Evolutionary conservation across 2,329 filamentous ascomycete species (phyloP).

Genomic region (Phyllosticta paracitricarpa): DNA sequence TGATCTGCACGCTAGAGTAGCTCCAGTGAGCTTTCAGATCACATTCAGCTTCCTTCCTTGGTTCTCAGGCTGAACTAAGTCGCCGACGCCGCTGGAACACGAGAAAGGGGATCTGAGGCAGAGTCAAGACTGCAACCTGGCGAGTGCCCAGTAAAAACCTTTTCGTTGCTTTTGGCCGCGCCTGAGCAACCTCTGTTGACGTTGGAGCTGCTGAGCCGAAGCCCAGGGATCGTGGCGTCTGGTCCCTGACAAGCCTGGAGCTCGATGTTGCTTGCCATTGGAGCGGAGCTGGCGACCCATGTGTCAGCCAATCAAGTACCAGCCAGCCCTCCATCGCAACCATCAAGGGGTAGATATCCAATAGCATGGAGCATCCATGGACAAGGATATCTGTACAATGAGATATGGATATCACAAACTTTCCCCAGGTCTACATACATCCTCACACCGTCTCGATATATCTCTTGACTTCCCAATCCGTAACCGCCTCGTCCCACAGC

Average conservation of each 20-base stretch:
- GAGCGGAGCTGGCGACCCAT: neutral
- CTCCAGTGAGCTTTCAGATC: neutral
- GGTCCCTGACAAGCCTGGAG: neutral
- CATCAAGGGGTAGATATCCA: neutral
- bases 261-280: neutral
- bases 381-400: neutral
- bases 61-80: neutral
- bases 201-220: neutral
- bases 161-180: neutral
- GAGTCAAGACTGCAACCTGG: neutral
- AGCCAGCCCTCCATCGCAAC: neutral
- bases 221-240: neutral
- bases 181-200: neutral
- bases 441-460: constrained; percentile 65
- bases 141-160: neutral
- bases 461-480: constrained; percentile 79
- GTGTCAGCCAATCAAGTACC: neutral
- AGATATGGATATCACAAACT: neutral
- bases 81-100: neutral
- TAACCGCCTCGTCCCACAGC: constrained; percentile 91
- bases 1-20: neutral
- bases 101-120: neutral
- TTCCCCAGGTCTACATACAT: neutral
- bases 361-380: neutral
- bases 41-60: neutral